A percentile compares a stretch with the other conserved stretches of the same genome.
These are phyloP conservation scores for Lachnum nothofagi DNA, from an alignment of 2,329 filamentous ascomycete species.

Conservation along the genomic window DNA sequence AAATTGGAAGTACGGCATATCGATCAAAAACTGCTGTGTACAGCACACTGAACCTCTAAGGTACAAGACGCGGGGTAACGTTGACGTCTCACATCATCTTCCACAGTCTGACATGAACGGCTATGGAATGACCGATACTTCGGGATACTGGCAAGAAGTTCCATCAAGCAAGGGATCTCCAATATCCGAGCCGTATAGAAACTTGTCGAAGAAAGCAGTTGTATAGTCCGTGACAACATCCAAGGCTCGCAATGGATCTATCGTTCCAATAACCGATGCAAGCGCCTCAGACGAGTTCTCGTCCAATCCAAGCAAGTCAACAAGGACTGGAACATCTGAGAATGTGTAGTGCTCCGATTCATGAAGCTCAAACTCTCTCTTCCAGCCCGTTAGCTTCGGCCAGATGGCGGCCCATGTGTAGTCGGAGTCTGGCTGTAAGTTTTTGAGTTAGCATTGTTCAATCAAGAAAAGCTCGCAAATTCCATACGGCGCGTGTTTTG, in stretches of 20 bases:
- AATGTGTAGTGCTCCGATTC: slow-evolving; percentile 32
- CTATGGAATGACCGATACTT: too few relatives aligned
- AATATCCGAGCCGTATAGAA: too few relatives aligned
- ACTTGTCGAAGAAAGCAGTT: slow-evolving; percentile 26
- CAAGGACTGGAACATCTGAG: slow-evolving; percentile 27
- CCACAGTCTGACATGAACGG: too few relatives aligned
- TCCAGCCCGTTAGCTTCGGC: slow-evolving; percentile 28
- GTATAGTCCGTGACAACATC: slow-evolving; percentile 31
- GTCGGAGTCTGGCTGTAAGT: slow-evolving; percentile 1
- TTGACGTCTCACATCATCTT: too few relatives aligned
- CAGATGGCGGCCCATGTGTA: slow-evolving; percentile 30
- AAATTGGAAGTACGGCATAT: too few relatives aligned
- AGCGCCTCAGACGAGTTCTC: slow-evolving; percentile 2
- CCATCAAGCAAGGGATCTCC: too few relatives aligned
- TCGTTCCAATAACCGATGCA: slow-evolving; percentile 25
- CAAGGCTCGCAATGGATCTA: slow-evolving; percentile 28
- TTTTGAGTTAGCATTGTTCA: too few relatives aligned
- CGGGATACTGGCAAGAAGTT: too few relatives aligned
- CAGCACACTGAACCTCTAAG: too few relatives aligned
- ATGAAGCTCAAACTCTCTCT: slow-evolving; percentile 29
- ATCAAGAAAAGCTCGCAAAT: background rate
- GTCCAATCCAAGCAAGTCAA: slow-evolving; percentile 18
- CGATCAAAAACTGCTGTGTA: too few relatives aligned
- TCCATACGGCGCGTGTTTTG: slow-evolving; percentile 24
- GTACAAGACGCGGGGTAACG: too few relatives aligned